Evolutionary conservation across 441 rosid genomes (phyloP).

Genomic region (Cnidoscolus chayamansa): DNA sequence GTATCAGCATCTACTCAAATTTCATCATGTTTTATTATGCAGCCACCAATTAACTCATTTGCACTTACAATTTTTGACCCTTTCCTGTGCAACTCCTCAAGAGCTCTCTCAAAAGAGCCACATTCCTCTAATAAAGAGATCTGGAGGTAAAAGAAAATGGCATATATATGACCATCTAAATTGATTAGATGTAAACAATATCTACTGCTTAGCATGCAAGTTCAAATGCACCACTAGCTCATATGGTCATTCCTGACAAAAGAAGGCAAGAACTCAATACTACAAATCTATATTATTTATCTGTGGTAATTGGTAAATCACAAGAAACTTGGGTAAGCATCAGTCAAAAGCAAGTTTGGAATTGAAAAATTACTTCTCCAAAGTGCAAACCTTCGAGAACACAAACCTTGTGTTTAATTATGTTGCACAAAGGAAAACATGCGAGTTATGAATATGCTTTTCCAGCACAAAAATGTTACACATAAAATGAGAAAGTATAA

Average conservation of each 20-base stretch:
- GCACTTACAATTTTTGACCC: slow-evolving; percentile 74
- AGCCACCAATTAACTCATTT: not conserved
- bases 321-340: not conserved
- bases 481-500: too few species aligned
- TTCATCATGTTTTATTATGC: not conserved
- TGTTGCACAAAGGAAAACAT: not conserved
- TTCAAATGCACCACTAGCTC: not conserved
- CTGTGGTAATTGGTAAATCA: not conserved
- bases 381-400: not conserved
- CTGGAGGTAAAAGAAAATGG: slow-evolving; percentile 35
- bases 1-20: slow-evolving; percentile 21
- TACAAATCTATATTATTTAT: not conserved
- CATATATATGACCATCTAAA: not conserved
- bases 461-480: not conserved
- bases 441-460: not conserved
- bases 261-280: not conserved
- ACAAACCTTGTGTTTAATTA: not conserved
- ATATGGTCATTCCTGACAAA: not conserved
- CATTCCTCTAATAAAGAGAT: slow-evolving; percentile 89
- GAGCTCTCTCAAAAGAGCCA: slow-evolving; percentile 61
- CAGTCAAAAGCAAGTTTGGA: not conserved
- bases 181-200: not conserved
- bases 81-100: slow-evolving; percentile 76
- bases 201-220: not conserved
- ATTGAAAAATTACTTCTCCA: not conserved